Conservation (phyloP, 1,284 basidiomycete genomes). For the Trichosporon asahii region DNA sequence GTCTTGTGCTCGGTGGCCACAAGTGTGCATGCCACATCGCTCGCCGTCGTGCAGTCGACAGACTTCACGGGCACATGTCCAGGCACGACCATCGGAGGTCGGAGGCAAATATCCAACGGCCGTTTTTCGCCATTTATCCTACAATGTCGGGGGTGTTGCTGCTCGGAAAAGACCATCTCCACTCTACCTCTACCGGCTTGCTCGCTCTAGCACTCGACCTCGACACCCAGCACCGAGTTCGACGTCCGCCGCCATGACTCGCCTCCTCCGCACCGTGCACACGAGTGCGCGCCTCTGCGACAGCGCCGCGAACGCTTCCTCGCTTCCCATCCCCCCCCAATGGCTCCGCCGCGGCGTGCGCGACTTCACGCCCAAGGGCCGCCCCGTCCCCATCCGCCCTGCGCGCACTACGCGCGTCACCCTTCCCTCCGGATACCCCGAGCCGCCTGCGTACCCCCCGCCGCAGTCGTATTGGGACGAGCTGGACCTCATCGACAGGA, state of each 20-base stretch:
- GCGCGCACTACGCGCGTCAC: constrained; percentile 34
- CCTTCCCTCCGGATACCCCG: constrained; percentile 40
- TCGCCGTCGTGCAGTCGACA: too few species aligned
- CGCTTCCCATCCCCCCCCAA: constrained; percentile 8
- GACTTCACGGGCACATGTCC: constrained; percentile 22
- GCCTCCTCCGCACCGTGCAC: constrained; percentile 33
- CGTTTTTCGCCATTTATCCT: constrained; percentile 3
- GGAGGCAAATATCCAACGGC: not conserved
- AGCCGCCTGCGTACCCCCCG: constrained; percentile 41
- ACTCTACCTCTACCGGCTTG: not conserved
- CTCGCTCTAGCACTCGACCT: not conserved
- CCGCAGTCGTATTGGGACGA: constrained; percentile 31
- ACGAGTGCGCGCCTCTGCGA: constrained; percentile 23
- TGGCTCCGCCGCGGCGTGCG: constrained; percentile 14
- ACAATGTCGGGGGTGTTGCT: not conserved
- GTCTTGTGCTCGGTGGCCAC: too few species aligned
- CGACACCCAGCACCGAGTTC: not conserved
- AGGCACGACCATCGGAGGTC: not conserved
- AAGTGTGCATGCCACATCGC: too few species aligned
- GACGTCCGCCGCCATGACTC: constrained; percentile 20
- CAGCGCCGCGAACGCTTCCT: constrained; percentile 11
- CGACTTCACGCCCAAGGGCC: constrained; percentile 41
- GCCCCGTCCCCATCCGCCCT: constrained; percentile 38
- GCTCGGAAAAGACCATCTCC: not conserved
- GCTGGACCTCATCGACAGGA: constrained; percentile 24